Evolutionary conservation across 208 protist genomes (phyloP), one percentile per base, ranked within the genome.

Genomic region (Leishmania braziliensis): DNA sequence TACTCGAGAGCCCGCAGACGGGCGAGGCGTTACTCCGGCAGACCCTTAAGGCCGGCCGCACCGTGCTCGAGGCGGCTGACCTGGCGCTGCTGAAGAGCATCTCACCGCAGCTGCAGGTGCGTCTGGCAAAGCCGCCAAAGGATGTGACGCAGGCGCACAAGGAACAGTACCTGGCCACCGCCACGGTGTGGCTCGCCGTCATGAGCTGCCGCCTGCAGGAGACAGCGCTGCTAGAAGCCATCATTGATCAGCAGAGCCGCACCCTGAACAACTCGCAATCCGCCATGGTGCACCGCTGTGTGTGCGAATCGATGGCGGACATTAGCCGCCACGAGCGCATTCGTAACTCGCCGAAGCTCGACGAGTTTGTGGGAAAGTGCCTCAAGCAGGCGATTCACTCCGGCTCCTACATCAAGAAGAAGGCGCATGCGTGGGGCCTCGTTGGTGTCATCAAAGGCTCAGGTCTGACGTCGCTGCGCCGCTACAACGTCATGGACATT

Each of bases 321-420:
- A 96, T 98, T 78, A 95, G 91, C 56, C 86, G 89, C 76, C 95
- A 96, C 84, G 84, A 87, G 71, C 83, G 86, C 68, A 90, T 96
- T 26, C 88, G 90, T 50, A n/a, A 72, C 39, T 94, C 90, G 26
- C 83, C 91, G 14, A 93, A 95, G 84, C 81, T 98, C 18, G 92
- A 96, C 81, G 93, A 95, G 60, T 98, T 98, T 85, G 88, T 96
- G 63, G 90, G 95, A 80, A 97, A 98, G 87, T 98, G 93, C 84
- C 66, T 97, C 72, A 98, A 98, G 89, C 93, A 96, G 81, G 82
- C 88, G 48, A 89, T 97, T 62, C 87, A 95, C 78, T 94, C 91
- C 50, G 92, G 93, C 76, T 96, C 92, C 26, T 98, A 98, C 87
- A 88, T 96, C 68, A 97, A 97, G 84, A 98, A 98, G 84, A 98